Base-by-base conservation (phyloP, 2,329 filamentous ascomycete species). In the Neopestalotiopsis rosae region DNA sequence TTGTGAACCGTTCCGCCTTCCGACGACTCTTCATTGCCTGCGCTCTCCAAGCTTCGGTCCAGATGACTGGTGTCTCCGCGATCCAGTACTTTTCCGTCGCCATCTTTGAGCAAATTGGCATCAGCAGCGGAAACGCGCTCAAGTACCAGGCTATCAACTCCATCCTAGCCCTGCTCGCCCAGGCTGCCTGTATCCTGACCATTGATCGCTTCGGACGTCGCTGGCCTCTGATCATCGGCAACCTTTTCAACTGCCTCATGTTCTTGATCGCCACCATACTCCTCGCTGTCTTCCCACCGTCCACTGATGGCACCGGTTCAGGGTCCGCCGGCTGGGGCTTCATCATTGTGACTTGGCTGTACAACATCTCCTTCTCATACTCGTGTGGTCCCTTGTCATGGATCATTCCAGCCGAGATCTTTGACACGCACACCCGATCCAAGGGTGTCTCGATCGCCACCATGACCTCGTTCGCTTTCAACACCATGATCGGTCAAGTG, bases 61-160 rank as follows among this genome's bases (percentile, higher is more conserved):
- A 94, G 77, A 93, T 95, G 90, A 94, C 92, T 0, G 92, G 92
- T 72, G 90, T 92, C 0, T 88, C 86, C 1, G 90, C 90, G 1
- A 94, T 94, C 72, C 92, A 94, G 76, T 94, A 94, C 79, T 94
- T 91, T 79, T 90, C 89, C 0, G 87, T 91, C 20, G 79, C 76
- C 2, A 93, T 93, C 72, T 94, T 92, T 79, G 81, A 79, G 1
- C 87, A 92, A 76, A 92, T 93, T 72, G 91, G 92, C 34, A 94
- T 94, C 72, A 77, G 80, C 0, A 86, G 87, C 28, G 83, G 88
- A 65, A 86, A 92, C 34, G 90, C 92, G 0, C 85, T 94, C 56
- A 89, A 91, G 72, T 94, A 94, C 78, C 92, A 94, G 77, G 91
- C 90, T 67, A 94, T 94, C 75, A 92, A 91, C 70, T 91, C 87